Evolutionary conservation across 2,329 filamentous ascomycete genomes (phyloP).

Genomic region (Fusarium stilboides): DNA sequence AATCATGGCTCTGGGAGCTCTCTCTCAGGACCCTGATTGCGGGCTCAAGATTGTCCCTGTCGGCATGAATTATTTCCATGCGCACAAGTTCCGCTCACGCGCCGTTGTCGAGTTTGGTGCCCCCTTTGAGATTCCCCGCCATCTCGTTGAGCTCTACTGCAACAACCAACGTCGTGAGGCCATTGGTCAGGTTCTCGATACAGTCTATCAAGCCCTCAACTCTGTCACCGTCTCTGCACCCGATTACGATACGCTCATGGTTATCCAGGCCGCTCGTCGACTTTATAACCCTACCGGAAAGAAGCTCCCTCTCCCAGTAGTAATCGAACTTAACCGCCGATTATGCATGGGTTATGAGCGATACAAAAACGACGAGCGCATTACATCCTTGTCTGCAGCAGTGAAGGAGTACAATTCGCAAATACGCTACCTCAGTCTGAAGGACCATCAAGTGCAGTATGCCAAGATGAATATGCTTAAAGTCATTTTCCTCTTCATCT

Average conservation of each 20-base stretch:
- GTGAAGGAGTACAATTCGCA: slow-evolving; percentile 90
- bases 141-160: slow-evolving; percentile 89
- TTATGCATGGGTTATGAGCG: slow-evolving; percentile 92
- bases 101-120: slow-evolving; percentile 96
- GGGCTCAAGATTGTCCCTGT: slow-evolving; percentile 95
- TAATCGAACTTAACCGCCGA: slow-evolving; percentile 93
- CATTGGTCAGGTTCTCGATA: slow-evolving; percentile 87
- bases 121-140: slow-evolving; percentile 85
- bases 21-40: slow-evolving; percentile 88
- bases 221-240: slow-evolving; percentile 93
- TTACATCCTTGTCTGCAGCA: slow-evolving; percentile 80
- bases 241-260: slow-evolving; percentile 96
- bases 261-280: slow-evolving; percentile 93
- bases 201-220: slow-evolving; percentile 86
- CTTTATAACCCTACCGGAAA: slow-evolving; percentile 96
- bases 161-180: slow-evolving; percentile 87
- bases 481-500: slow-evolving; percentile 83
- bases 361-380: slow-evolving; percentile 91
- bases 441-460: slow-evolving; percentile 95
- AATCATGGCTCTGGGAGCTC: slow-evolving; percentile 94
- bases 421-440: slow-evolving; percentile 86
- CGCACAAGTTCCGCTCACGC: slow-evolving; percentile 96
- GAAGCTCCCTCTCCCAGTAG: slow-evolving; percentile 90
- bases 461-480: slow-evolving; percentile 84
- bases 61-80: slow-evolving; percentile 99